Evolutionary conservation across 2,329 filamentous ascomycete species (phyloP).

Genomic region (Colletotrichum tanaceti): DNA sequence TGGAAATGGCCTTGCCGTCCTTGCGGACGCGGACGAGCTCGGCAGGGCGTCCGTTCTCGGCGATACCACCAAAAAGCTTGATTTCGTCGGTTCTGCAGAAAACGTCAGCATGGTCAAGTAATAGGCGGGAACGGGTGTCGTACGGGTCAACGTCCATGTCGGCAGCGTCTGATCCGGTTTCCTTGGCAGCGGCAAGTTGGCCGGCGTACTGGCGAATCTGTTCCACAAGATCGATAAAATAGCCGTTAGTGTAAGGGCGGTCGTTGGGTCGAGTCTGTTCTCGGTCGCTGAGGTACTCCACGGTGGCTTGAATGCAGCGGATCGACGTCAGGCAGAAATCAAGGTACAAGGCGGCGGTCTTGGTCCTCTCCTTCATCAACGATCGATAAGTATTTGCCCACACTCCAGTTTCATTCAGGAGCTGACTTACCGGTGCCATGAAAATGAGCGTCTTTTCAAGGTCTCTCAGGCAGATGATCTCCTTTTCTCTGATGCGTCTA

Average conservation of each 20-base stretch:
- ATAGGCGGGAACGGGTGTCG: slow-evolving; percentile 46
- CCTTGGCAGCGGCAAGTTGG: slow-evolving; percentile 81
- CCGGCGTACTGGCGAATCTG: slow-evolving; percentile 92
- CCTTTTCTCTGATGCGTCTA: slow-evolving; percentile 81
- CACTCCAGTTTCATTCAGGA: slow-evolving; percentile 63
- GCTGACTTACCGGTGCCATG: slow-evolving; percentile 89
- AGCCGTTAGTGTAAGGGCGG: slow-evolving; percentile 92
- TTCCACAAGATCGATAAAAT: slow-evolving; percentile 95
- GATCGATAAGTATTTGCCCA: slow-evolving; percentile 76
- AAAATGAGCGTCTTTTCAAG: slow-evolving; percentile 94
- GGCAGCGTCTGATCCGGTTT: slow-evolving; percentile 69
- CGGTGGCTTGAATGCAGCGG: slow-evolving; percentile 88
- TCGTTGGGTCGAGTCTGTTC: slow-evolving; percentile 88
- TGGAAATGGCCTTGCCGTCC: slow-evolving; percentile 81
- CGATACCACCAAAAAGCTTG: slow-evolving; percentile 82
- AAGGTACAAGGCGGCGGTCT: slow-evolving; percentile 77
- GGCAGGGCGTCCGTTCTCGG: slow-evolving; percentile 82
- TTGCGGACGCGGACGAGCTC: slow-evolving; percentile 87
- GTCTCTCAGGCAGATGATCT: slow-evolving; percentile 91
- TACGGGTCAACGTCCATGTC: slow-evolving; percentile 71
- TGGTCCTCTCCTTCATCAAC: slow-evolving; percentile 82
- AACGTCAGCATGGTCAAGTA: slow-evolving; percentile 17
- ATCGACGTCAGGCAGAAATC: slow-evolving; percentile 92
- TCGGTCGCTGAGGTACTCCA: slow-evolving; percentile 84
- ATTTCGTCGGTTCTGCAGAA: slow-evolving; percentile 71